Evolutionary conservation across 805 yeast genomes (phyloP).

Genomic region (Candida awuae): DNA sequence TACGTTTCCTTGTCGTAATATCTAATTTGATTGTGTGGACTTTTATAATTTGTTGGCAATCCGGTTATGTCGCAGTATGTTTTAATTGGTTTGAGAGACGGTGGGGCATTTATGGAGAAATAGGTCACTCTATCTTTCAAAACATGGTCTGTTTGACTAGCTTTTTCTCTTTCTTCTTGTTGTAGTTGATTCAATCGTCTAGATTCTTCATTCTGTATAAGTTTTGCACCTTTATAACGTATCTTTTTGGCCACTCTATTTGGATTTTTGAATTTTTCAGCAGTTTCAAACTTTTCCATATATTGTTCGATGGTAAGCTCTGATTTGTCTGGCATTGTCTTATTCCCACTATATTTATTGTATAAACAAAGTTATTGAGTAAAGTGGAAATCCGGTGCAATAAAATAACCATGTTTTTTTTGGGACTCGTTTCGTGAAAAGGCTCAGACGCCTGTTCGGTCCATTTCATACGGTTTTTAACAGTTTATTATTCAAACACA

Average conservation of each 20-base stretch:
- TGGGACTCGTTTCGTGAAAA: no score
- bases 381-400: no score
- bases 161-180: slow-evolving; percentile 17
- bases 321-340: not conserved
- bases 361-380: no score
- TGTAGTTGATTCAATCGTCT: slow-evolving; percentile 46
- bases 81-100: slow-evolving; percentile 71
- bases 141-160: slow-evolving; percentile 16
- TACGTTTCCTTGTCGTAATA: slow-evolving; percentile 80
- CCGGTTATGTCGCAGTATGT: slow-evolving; percentile 95
- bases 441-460: no score
- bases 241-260: slow-evolving; percentile 44
- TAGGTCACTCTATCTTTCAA: slow-evolving; percentile 52
- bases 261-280: slow-evolving; percentile 53
- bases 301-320: slow-evolving; percentile 17
- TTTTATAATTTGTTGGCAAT: slow-evolving; percentile 63
- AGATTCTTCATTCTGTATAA: slow-evolving; percentile 69
- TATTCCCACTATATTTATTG: no score
- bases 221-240: slow-evolving; percentile 67
- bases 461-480: no score
- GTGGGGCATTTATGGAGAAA: slow-evolving; percentile 73
- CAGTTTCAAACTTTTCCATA: slow-evolving; percentile 33
- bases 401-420: no score
- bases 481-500: no score
- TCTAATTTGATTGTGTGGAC: slow-evolving; percentile 67